Evolutionary conservation across 106 monocot genomes (phyloP).

Genomic region (Narthecium ossifragum): DNA sequence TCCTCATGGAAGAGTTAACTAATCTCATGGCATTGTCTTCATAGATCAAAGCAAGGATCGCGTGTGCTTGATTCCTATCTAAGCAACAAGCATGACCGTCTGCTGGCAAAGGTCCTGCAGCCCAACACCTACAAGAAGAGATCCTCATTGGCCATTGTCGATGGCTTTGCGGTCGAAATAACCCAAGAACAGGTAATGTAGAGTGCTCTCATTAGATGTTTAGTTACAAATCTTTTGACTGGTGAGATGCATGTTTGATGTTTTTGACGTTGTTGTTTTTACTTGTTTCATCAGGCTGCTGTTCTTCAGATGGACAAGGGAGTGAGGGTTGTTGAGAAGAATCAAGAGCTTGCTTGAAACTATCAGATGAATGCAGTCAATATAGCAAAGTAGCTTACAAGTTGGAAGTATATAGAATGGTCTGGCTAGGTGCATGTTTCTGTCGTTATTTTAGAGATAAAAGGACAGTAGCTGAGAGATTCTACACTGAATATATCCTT

Average conservation of each 20-base stretch:
- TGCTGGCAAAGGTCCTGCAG: slow-evolving; percentile 45
- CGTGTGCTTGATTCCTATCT: slow-evolving; percentile 54
- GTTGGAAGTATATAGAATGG: no score
- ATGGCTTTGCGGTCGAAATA: slow-evolving; percentile 82
- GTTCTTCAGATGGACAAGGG: slow-evolving; percentile 34
- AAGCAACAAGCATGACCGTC: slow-evolving; percentile 65
- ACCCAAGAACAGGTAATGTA: slow-evolving; percentile 55
- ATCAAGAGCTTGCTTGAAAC: slow-evolving; percentile 49
- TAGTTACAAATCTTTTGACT: neutral
- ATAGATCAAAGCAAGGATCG: slow-evolving; percentile 49
- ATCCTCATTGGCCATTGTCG: slow-evolving; percentile 71
- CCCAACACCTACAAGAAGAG: slow-evolving; percentile 67
- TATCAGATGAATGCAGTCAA: neutral
- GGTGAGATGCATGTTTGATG: no score
- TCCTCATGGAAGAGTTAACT: neutral
- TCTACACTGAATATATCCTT: no score
- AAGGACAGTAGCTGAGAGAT: no score
- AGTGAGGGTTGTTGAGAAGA: slow-evolving; percentile 72
- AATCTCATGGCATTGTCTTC: neutral
- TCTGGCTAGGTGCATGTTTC: no score
- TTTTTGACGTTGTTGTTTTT: neutral
- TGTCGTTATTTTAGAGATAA: no score
- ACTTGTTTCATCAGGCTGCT: slow-evolving; percentile 14
- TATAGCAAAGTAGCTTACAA: no score
- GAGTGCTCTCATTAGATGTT: neutral